Base-by-base conservation (phyloP, 139 green algal genomes). In the Microglena sp. region DNA sequence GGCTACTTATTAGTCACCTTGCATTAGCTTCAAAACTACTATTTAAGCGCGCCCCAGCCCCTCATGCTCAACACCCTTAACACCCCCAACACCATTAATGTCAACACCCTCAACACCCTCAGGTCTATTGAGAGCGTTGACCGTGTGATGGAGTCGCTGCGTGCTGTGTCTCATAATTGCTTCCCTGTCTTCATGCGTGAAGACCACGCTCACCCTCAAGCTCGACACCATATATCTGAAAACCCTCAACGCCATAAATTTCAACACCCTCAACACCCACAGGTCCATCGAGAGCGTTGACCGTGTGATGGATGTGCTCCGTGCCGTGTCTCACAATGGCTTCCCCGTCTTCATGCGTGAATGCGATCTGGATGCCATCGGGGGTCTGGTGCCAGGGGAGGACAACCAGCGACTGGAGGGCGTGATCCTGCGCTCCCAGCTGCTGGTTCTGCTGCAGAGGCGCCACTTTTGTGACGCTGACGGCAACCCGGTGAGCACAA, bases 361-460 rank as follows among this genome's bases (percentile, higher is more conserved):
- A 24, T 29, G 44, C 7, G 6, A 55, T 36, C 40, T 67, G 1
- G 54, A 72, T n/a, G 33, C 40, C 1, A 32, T 5, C 31, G 67
- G 31, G 3, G 46, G 27, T 27, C 24, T 33, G 67, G 34, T 29
- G 58, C 55, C 0, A 24, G 60, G 55, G 33, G 35, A 28, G 5
- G 33, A 24, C 5, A 33, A 21, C 53, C 71, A 76, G 24, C 62
- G 70, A 21, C 66, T 93, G 71, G 73, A 90, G 58, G 91, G 91
- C 40, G 36, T 97, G 3, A 81, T 95, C 50, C 77, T 94, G 73
- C 80, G 91, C 59, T 83, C 60, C 27, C 89, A 95, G 84, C 71
- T 96, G 67, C 67, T 89, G 40, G 83, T 92, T 62, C 77, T 93
- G 61, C 75, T 95, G 67, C 67, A 71, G 70, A 66, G 76, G 30